Evolutionary conservation across 2,329 filamentous ascomycete species (phyloP), one percentile per base, ranked within the genome.

Genomic region (Pseudocercospora cruenta): DNA sequence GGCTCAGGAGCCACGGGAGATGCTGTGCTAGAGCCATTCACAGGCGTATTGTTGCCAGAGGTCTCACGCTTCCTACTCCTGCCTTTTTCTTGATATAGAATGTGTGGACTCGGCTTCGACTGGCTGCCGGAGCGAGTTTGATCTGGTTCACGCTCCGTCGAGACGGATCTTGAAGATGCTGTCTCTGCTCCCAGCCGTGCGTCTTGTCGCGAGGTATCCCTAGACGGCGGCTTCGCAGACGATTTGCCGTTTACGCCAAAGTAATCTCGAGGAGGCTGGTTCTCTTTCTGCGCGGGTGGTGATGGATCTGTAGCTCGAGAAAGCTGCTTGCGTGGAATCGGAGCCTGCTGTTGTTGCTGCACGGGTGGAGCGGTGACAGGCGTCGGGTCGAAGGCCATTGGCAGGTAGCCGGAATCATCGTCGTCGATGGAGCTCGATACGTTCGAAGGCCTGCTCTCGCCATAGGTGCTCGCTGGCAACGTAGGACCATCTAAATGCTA

Each of bases 71-170:
- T 77, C 39, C 88, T 87, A 4, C 84, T 85, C 53, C 91, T 87
- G 1, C 88, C 87, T 78, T 94, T 95, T 74, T 96, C 92, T 77
- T 96, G 93, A 76, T 93, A 96, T 22, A 93, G 91, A 73, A 96
- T 96, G 74, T 97, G 93, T n/a, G 93, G 92, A 16, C 92, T 93
- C 1, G 69, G 64, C 62, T 88, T 66, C 81, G 76, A 59, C 75
- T 80, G 71, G 39, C 73, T 73, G 10, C 63, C 58, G n/a, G 64
- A 70, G 57, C 67, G 70, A 26, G 71, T 71, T 36, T 66, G 69
- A 19, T 71, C 71, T n/a, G 67, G 66, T 19, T 78, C 77, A 59
- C 81, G 77, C 69, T 84, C 82, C 16, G 78, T 78, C 3, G 82
- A 84, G 4, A 77, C 78, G 16, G 82, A 83, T 55, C 82, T 76